A percentile compares a stretch with the other conserved stretches of the same genome.
phyloP scores from a whole-genome alignment of 1,284 basidiomycete species.

The Ustilago esculenta region DNA sequence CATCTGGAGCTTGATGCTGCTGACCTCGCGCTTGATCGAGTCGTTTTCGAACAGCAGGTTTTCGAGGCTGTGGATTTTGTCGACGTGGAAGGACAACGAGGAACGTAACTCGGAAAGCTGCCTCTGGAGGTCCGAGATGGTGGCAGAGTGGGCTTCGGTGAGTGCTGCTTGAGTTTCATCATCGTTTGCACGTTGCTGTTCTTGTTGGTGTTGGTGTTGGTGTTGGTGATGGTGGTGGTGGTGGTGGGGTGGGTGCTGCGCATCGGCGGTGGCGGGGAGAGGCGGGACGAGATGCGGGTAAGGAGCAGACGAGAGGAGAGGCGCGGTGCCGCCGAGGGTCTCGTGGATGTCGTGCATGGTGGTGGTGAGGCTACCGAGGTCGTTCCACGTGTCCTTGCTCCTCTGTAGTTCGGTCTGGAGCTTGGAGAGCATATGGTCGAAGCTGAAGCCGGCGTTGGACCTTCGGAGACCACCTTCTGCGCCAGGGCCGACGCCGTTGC shows the following conservation, averaged over 20 bases:
- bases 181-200: conserved; percentile 33
- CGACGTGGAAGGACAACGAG: conserved; percentile 80
- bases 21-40: conserved; percentile 81
- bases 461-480: conserved; percentile 63
- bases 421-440: conserved; percentile 82
- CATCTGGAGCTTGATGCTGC: conserved; percentile 68
- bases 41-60: conserved; percentile 84
- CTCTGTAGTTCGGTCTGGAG: conserved; percentile 90
- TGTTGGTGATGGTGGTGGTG: conserved; percentile 35
- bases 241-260: conserved; percentile 28
- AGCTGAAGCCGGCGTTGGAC: conserved; percentile 70
- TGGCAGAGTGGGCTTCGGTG: conserved; percentile 38
- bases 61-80: conserved; percentile 85
- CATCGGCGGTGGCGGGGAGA: conserved; percentile 12
- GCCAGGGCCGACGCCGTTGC: conserved; percentile 60
- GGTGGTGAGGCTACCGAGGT: conserved; percentile 81
- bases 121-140: conserved; percentile 74
- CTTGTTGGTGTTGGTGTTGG: conserved; percentile 28
- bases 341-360: conserved; percentile 91
- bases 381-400: conserved; percentile 90
- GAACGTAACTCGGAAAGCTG: conserved; percentile 87
- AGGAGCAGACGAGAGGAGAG: conserved; percentile 62
- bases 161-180: conserved; percentile 30
- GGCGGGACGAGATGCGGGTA: conserved; percentile 64
- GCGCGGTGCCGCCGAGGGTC: conserved; percentile 80